These are phyloP conservation scores for Neoconidiobolus thromboides DNA, from an alignment of 371 early-diverging fungal genomes.

Conservation along the genomic window DNA sequence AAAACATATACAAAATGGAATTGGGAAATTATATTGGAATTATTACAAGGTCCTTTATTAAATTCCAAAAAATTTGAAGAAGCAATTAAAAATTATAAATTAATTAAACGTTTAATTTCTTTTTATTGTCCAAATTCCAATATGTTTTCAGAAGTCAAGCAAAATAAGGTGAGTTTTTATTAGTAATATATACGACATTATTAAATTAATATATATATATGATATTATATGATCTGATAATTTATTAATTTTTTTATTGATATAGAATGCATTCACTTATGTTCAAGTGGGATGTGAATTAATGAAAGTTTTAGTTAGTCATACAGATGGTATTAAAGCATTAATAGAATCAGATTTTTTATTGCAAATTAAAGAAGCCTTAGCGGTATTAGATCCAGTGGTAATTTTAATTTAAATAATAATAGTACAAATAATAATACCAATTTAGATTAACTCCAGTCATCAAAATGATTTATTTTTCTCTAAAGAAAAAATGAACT, in stretches of 20 bases:
- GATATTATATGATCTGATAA: too few relatives aligned
- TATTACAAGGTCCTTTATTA: conserved; percentile 53
- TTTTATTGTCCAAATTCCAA: conserved; percentile 59
- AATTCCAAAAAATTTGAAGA: conserved; percentile 61
- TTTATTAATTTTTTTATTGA: background rate
- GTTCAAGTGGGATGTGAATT: conserved; percentile 21
- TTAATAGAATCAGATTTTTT: conserved; percentile 21
- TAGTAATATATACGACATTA: too few relatives aligned
- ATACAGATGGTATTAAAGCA: conserved; percentile 19
- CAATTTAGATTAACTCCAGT: conserved; percentile 15
- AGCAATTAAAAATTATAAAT: conserved; percentile 46
- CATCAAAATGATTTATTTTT: conserved; percentile 45
- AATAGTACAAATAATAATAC: background rate
- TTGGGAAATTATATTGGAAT: conserved; percentile 55
- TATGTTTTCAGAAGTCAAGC: conserved; percentile 47
- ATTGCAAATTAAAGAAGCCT: conserved; percentile 20
- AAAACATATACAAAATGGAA: conserved; percentile 70
- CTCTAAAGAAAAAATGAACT: conserved; percentile 52
- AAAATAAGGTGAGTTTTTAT: conserved; percentile 11
- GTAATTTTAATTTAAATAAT: background rate
- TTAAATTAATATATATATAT: too few relatives aligned
- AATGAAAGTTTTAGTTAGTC: conserved; percentile 16
- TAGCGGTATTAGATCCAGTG: conserved; percentile 26
- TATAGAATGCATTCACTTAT: conserved; percentile 8
- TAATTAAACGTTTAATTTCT: conserved; percentile 47